Conservation (phyloP, 2,329 filamentous ascomycete species). For the Claviceps purpurea region DNA sequence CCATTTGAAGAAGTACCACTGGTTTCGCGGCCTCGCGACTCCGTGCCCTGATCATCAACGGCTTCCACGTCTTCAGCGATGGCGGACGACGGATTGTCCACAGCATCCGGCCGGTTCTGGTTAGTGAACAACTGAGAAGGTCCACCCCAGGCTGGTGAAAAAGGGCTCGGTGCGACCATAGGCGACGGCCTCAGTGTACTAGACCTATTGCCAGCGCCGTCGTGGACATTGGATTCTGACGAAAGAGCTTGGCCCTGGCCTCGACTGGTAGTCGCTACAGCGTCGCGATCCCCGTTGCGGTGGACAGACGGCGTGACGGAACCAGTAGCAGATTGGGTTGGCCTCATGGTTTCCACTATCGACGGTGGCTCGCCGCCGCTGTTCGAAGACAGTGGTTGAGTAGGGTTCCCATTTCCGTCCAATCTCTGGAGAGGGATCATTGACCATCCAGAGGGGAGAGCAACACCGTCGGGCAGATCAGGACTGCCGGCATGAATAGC, state of each 20-base stretch:
- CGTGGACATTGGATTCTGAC: background rate
- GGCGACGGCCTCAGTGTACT: slow-evolving; percentile 12
- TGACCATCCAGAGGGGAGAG: slow-evolving; percentile 51
- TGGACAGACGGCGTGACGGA: background rate
- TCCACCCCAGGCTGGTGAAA: slow-evolving; percentile 38
- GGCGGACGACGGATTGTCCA: slow-evolving; percentile 9
- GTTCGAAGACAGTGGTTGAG: slow-evolving; percentile 7
- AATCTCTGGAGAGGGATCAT: slow-evolving; percentile 47
- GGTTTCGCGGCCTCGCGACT: background rate
- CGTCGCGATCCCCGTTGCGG: background rate
- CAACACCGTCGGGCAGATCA: slow-evolving; percentile 50
- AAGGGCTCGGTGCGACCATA: slow-evolving; percentile 34
- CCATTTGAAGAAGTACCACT: background rate
- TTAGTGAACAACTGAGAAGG: slow-evolving; percentile 33
- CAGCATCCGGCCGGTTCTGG: slow-evolving; percentile 14
- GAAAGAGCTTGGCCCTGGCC: background rate
- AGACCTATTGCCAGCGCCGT: background rate
- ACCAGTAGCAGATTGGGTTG: slow-evolving; percentile 4
- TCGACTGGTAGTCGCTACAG: background rate
- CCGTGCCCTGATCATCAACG: background rate
- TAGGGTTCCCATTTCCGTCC: slow-evolving; percentile 21
- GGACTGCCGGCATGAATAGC: slow-evolving; percentile 46
- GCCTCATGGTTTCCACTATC: slow-evolving; percentile 7
- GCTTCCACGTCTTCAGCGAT: background rate
- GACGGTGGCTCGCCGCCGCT: slow-evolving; percentile 8